Evolutionary conservation across 441 rosid genomes (phyloP).

Genomic region (Pelargonium cotyledonis): DNA sequence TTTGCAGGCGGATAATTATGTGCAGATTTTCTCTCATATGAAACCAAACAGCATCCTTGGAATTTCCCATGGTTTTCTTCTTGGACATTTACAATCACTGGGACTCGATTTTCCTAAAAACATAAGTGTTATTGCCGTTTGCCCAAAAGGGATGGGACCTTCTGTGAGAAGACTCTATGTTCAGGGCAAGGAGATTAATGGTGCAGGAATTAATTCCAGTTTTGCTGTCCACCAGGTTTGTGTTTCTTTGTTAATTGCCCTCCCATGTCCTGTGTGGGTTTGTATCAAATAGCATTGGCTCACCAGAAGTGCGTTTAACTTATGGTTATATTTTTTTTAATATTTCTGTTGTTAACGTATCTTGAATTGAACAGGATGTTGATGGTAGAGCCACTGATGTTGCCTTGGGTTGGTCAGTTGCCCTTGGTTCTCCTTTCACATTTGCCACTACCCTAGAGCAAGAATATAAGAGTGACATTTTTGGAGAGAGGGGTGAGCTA

Average conservation of each 20-base stretch:
- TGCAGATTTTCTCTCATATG: constrained; percentile 73
- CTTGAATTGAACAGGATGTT: constrained; percentile 70
- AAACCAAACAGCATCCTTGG: constrained; percentile 93
- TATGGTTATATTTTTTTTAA: not conserved
- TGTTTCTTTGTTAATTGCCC: not conserved
- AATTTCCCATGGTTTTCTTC: constrained; percentile 90
- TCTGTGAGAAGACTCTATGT: constrained; percentile 91
- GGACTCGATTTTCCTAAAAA: constrained; percentile 78
- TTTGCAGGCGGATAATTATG: constrained; percentile 77
- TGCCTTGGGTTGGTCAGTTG: constrained; percentile 95
- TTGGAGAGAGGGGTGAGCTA: constrained; percentile 81
- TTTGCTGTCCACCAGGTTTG: constrained; percentile 84
- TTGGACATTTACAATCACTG: constrained; percentile 73
- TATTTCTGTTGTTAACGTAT: not conserved
- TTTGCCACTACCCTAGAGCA: constrained; percentile 95
- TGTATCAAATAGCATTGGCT: not conserved
- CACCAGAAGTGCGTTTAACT: no score
- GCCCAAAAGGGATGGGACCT: constrained; percentile 96
- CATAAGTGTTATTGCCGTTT: constrained; percentile 81
- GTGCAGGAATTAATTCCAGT: constrained; percentile 94
- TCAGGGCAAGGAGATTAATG: constrained; percentile 88
- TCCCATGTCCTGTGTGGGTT: not conserved
- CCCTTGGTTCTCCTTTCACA: constrained; percentile 93
- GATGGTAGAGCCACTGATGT: constrained; percentile 89
- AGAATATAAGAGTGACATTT: constrained; percentile 95